phyloP scores from a whole-genome alignment of 2,329 filamentous ascomycete species.

The Aspergillus bombycis region DNA sequence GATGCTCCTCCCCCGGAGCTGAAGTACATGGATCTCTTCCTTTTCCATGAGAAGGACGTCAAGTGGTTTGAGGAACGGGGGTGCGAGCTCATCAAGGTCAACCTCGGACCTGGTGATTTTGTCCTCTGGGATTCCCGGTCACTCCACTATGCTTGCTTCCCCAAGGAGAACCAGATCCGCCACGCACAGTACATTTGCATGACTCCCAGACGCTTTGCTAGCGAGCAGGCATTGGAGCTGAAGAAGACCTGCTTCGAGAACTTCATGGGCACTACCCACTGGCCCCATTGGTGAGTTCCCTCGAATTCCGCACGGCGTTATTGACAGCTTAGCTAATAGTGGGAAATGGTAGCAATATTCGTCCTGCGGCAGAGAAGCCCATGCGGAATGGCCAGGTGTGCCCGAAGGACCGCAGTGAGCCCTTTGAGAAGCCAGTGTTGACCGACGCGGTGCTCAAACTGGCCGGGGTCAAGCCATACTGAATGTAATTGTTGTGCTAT shows the following conservation, averaged over 20 bases:
- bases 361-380: slow-evolving; percentile 34
- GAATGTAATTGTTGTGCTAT: slow-evolving; percentile 15
- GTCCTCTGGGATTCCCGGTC: slow-evolving; percentile 53
- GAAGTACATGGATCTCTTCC: slow-evolving; percentile 43
- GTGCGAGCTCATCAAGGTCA: slow-evolving; percentile 44
- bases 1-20: slow-evolving; percentile 23
- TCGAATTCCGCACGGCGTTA: fast-evolving
- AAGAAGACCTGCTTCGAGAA: slow-evolving; percentile 40
- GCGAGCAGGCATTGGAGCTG: slow-evolving; percentile 33
- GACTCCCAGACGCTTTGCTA: slow-evolving; percentile 41
- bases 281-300: slow-evolving; percentile 32
- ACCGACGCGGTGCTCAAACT: slow-evolving; percentile 39
- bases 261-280: slow-evolving; percentile 43
- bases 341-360: slow-evolving; percentile 38
- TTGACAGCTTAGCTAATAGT: neutral
- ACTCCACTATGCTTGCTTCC: slow-evolving; percentile 48
- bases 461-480: slow-evolving; percentile 35
- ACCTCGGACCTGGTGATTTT: slow-evolving; percentile 47
- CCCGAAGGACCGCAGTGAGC: slow-evolving; percentile 41
- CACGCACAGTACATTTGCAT: slow-evolving; percentile 44
- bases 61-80: slow-evolving; percentile 47
- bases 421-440: slow-evolving; percentile 42
- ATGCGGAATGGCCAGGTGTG: slow-evolving; percentile 42
- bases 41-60: slow-evolving; percentile 48
- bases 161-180: slow-evolving; percentile 41